A percentile compares a stretch with the other conserved stretches of the same genome.
Evolutionary conservation across 179 eudicot species (phyloP).

Genomic region (Beta corolliflora): DNA sequence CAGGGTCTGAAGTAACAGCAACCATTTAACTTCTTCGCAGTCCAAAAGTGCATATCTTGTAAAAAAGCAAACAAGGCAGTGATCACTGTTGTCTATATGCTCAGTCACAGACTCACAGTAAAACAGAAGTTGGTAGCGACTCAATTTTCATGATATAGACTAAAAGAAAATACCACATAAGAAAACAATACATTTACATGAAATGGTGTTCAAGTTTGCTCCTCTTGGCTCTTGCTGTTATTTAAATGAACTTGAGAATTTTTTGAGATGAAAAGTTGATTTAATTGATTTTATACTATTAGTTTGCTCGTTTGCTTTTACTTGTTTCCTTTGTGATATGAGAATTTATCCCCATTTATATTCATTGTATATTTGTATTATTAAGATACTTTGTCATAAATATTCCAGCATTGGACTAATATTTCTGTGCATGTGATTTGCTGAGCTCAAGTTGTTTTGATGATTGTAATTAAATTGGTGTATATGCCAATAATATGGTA

Average conservation of each 20-base stretch:
- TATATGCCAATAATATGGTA: no score
- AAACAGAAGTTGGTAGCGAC: conserved; percentile 21
- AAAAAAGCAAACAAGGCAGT: conserved; percentile 8
- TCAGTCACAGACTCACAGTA: background rate
- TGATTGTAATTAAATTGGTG: background rate
- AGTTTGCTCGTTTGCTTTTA: background rate
- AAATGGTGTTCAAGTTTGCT: background rate
- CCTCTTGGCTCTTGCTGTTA: background rate
- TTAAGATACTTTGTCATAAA: background rate
- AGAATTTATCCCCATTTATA: background rate
- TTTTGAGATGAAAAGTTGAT: background rate
- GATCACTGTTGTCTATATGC: conserved; percentile 24
- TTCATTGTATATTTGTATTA: background rate
- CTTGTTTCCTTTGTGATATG: background rate
- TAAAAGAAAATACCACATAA: no score
- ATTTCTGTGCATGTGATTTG: background rate
- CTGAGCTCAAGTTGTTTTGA: background rate
- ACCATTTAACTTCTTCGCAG: no score
- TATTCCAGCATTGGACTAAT: background rate
- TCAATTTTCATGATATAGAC: no score
- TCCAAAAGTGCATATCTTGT: background rate
- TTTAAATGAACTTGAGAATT: background rate
- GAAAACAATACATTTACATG: background rate
- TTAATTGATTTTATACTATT: background rate
- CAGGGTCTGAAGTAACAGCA: background rate